Evolutionary conservation across 2,329 filamentous ascomycete species (phyloP).

Genomic region (Penicillium sclerotigenum): DNA sequence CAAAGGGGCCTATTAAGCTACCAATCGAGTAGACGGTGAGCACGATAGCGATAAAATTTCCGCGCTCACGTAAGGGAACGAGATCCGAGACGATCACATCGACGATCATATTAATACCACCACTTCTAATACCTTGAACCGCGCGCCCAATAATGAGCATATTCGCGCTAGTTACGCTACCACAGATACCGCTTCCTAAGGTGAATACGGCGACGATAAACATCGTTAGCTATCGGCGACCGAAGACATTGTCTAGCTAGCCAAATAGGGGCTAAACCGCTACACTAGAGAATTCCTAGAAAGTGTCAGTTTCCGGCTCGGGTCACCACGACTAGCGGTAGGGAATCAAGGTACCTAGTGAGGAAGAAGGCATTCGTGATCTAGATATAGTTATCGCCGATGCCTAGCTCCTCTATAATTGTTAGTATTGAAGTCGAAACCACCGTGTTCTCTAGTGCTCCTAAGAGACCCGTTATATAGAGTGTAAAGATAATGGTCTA

Average conservation of each 20-base stretch:
- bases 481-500: constrained; percentile 3
- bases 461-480: constrained; percentile 27
- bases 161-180: background rate
- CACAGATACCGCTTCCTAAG: background rate
- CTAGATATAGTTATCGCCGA: constrained; percentile 35
- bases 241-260: constrained; percentile 52
- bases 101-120: constrained; percentile 44
- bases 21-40: constrained; percentile 44
- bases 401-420: constrained; percentile 32
- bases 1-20: constrained; percentile 33
- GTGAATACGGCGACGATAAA: constrained; percentile 40
- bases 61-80: constrained; percentile 49
- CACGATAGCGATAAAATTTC: constrained; percentile 42
- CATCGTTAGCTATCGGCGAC: constrained; percentile 45
- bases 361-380: constrained; percentile 11
- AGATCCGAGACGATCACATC: constrained; percentile 53
- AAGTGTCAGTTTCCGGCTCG: background rate
- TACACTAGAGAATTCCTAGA: background rate
- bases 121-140: constrained; percentile 52
- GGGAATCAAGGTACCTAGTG: background rate
- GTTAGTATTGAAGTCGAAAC: constrained; percentile 41
- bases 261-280: constrained; percentile 50
- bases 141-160: background rate
- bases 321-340: background rate
- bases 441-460: constrained; percentile 39